Base-by-base conservation (phyloP, 805 yeast genomes). In the Starmerella powellii region DNA sequence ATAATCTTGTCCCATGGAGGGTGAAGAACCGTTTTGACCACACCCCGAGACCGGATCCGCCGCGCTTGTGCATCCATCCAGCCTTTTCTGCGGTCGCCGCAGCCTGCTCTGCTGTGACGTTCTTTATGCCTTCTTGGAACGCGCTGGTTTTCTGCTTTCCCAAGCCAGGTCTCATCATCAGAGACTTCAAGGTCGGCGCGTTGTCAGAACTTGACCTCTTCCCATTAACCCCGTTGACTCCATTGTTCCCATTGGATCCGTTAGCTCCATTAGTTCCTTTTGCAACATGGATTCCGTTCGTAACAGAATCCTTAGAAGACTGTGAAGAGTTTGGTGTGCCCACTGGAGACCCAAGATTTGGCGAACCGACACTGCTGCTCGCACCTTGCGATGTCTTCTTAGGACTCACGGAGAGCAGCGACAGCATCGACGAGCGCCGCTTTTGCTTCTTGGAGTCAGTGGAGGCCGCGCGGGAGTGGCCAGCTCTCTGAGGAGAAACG, bases 1-100 rank as follows among this genome's bases (percentile, higher is more conserved):
- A 85, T 42, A 91, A 63, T 52, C 99, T 68, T 0, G 98, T 91
- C 2, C 94, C 95, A 63, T 91, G 95, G 28, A 91, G 66, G 0
- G 88, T 77, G 57, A 87, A 87, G 55, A 69, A 78, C 31, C 98
- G 72, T 43, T 79, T 78, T 54, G 87, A 80, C 97, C 98, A 91
- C 15, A 85, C 74, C n/a, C 87, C 84, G 54, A 81, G 74, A 3
- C 93, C 74, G 45, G 79, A 71, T 45, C 80, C 82, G 19, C 95
- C 94, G 50, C 82, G 78, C 61, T 91, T 91, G 40, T 86, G 76
- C 95, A 91, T 84, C 95, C 96, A 91, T 2, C 99, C 99, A 37
- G 84, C 76, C 53, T 68, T 75, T 41, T 71, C 80, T 0, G 96
- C 84, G 6, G 79, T 65, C 51, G 74, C 74, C 37, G 81, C 73